phyloP scores from a whole-genome alignment of 805 yeast species.

The Candida boidinii region DNA sequence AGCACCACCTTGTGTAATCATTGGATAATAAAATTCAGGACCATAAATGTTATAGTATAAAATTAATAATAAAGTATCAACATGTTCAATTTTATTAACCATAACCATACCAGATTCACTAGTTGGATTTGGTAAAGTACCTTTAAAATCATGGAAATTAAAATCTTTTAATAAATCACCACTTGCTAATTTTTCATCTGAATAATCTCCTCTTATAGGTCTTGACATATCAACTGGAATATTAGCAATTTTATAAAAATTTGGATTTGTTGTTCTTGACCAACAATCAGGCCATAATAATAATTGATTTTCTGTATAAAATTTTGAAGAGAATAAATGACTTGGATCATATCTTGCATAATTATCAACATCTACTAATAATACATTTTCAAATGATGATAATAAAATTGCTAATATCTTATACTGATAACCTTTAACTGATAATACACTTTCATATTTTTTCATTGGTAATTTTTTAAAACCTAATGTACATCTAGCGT shows the following conservation, averaged over 20 bases:
- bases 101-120: slow-evolving; percentile 65
- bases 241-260: slow-evolving; percentile 45
- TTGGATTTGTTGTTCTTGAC: slow-evolving; percentile 61
- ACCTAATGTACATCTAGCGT: slow-evolving; percentile 40
- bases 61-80: slow-evolving; percentile 45
- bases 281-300: slow-evolving; percentile 66
- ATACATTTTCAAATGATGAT: slow-evolving; percentile 35
- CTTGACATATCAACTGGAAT: slow-evolving; percentile 27
- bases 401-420: slow-evolving; percentile 41
- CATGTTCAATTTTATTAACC: slow-evolving; percentile 48
- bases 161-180: too few relatives aligned
- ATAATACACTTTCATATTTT: slow-evolving; percentile 14
- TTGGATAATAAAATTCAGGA: slow-evolving; percentile 54
- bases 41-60: slow-evolving; percentile 61
- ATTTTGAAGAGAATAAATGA: slow-evolving; percentile 34
- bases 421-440: slow-evolving; percentile 39
- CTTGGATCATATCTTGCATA: slow-evolving; percentile 35
- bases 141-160: slow-evolving; percentile 52
- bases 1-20: slow-evolving; percentile 62
- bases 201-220: slow-evolving; percentile 25
- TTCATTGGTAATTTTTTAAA: slow-evolving; percentile 20
- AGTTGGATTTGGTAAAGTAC: slow-evolving; percentile 58
- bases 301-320: slow-evolving; percentile 34
- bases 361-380: slow-evolving; percentile 45
- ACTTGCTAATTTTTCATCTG: slow-evolving; percentile 9